phyloP scores from a whole-genome alignment of 371 early-diverging fungal species.

The Umbelopsis sp. region DNA sequence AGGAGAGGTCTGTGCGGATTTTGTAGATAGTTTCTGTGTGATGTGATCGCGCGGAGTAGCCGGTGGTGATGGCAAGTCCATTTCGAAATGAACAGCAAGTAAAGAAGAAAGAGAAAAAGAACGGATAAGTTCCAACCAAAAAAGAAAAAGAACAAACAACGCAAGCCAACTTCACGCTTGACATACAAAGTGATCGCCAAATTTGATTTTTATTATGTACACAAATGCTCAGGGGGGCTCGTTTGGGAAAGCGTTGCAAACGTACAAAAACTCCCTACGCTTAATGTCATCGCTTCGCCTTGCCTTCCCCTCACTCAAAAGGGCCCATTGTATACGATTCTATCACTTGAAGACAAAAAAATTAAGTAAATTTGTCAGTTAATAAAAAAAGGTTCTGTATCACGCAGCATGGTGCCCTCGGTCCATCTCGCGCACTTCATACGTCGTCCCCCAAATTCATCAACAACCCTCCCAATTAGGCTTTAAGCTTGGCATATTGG shows the following conservation, averaged over 20 bases:
- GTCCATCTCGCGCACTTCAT: too few species aligned
- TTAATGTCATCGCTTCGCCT: neutral
- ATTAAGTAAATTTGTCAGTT: too few species aligned
- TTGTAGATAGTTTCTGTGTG: neutral
- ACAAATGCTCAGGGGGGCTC: constrained; percentile 13
- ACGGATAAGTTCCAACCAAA: neutral
- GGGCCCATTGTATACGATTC: too few species aligned
- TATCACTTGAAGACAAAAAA: too few species aligned
- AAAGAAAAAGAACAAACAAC: neutral
- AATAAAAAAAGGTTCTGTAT: too few species aligned
- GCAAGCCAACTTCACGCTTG: constrained; percentile 14
- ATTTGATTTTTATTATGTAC: constrained; percentile 16
- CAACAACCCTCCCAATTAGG: neutral
- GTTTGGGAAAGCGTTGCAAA: neutral
- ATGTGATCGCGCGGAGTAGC: constrained; percentile 1
- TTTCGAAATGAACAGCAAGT: neutral
- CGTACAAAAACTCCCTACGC: neutral
- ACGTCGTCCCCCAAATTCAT: too few species aligned
- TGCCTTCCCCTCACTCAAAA: neutral
- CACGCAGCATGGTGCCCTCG: too few species aligned
- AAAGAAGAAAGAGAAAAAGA: neutral
- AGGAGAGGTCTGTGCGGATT: constrained; percentile 14
- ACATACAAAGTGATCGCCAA: constrained; percentile 17
- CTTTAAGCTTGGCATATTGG: constrained; percentile 11
- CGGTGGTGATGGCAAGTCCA: constrained; percentile 19